Conservation (phyloP, 1,139 yeast genomes). For the Kodamaea sp. region DNA sequence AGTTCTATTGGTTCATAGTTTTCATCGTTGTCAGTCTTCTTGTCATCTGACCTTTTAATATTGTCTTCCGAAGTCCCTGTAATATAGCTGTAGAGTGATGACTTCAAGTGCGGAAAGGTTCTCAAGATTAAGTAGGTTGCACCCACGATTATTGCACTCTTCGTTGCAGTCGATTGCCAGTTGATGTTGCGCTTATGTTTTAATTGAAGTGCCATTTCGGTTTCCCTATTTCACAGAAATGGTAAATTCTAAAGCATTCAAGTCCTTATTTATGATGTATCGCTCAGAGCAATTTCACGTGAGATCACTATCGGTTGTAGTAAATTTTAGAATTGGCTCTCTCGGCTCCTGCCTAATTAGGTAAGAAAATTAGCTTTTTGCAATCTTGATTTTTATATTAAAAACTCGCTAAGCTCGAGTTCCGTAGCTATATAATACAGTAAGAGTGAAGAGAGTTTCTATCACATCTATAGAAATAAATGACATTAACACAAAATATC, state of each 20-base stretch:
- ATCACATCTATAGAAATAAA: too few relatives aligned
- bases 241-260: too few relatives aligned
- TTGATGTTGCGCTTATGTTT: constrained; percentile 7
- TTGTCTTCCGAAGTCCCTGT: constrained; percentile 17
- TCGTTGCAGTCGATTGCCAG: constrained; percentile 23
- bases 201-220: constrained; percentile 16
- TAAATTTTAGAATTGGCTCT: too few relatives aligned
- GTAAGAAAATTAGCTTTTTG: too few relatives aligned
- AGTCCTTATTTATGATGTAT: background rate
- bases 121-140: constrained; percentile 46
- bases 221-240: too few relatives aligned
- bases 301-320: background rate
- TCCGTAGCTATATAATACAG: constrained; percentile 1
- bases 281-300: background rate
- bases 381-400: too few relatives aligned
- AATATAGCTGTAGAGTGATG: constrained; percentile 25
- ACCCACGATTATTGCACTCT: constrained; percentile 46
- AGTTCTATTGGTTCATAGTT: constrained; percentile 7
- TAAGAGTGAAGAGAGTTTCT: background rate
- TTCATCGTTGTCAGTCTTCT: constrained; percentile 14
- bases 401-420: too few relatives aligned
- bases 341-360: too few relatives aligned
- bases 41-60: constrained; percentile 11
- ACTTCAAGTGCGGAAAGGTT: constrained; percentile 54
- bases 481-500: too few relatives aligned